These are phyloP conservation scores for Erysimum cheiri DNA, from an alignment of 441 rosid genomes.

Conservation along the genomic window DNA sequence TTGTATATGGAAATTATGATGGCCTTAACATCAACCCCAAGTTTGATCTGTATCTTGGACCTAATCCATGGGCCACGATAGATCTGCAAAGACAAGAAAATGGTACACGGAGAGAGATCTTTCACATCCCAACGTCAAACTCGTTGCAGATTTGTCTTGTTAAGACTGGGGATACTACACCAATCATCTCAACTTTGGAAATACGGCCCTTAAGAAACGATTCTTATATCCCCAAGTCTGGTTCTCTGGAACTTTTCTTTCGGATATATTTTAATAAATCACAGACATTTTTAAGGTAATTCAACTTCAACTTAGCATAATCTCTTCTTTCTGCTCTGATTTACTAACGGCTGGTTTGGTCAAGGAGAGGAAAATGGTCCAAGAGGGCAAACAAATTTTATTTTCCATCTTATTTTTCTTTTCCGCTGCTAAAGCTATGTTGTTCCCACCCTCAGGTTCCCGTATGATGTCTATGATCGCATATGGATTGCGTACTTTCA, in stretches of 20 bases:
- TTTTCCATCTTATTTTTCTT: too few relatives aligned
- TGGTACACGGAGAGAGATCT: background rate
- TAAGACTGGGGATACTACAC: conserved; percentile 26
- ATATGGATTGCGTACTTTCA: conserved; percentile 22
- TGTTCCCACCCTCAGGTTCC: conserved; percentile 40
- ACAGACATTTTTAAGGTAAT: too few relatives aligned
- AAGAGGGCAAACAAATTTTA: too few relatives aligned
- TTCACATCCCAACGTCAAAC: conserved; percentile 38
- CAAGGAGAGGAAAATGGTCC: too few relatives aligned
- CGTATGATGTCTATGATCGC: conserved; percentile 46
- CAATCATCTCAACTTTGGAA: conserved; percentile 57
- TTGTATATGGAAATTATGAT: conserved; percentile 56
- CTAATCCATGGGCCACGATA: background rate
- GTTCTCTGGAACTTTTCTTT: conserved; percentile 26
- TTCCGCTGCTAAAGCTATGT: too few relatives aligned
- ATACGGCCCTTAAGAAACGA: conserved; percentile 41
- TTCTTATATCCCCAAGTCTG: conserved; percentile 43
- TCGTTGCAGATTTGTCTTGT: conserved; percentile 14
- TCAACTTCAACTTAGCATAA: too few relatives aligned
- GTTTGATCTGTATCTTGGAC: conserved; percentile 31
- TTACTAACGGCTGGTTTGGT: too few relatives aligned
- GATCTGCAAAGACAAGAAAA: background rate
- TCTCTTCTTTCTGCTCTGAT: too few relatives aligned
- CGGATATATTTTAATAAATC: conserved; percentile 22
- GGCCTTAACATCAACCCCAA: background rate